Conservation (phyloP, 1,284 basidiomycete species). For the Leccinum colubrinum region DNA sequence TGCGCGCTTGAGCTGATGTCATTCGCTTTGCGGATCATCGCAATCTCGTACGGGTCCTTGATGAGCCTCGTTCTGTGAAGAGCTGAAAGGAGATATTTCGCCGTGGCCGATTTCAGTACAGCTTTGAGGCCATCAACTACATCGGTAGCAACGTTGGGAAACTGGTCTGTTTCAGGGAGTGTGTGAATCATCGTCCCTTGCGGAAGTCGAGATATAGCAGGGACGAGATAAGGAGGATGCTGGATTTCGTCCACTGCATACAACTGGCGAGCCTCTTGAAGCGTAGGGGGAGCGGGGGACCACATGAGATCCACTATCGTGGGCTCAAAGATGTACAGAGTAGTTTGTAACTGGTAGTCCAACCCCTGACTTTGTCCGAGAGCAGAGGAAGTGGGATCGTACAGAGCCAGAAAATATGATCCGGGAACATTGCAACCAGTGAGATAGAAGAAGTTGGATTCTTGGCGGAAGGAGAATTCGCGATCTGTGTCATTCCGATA, state of each 20-base stretch:
- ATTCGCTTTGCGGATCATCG: constrained; percentile 74
- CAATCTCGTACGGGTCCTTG: constrained; percentile 76
- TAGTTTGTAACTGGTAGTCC: constrained; percentile 36
- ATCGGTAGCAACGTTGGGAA: constrained; percentile 45
- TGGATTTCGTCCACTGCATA: constrained; percentile 61
- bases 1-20: constrained; percentile 85
- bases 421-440: constrained; percentile 75
- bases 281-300: constrained; percentile 79
- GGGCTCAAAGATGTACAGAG: constrained; percentile 75
- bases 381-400: constrained; percentile 35
- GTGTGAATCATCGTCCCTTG: constrained; percentile 62
- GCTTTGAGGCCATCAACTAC: constrained; percentile 23
- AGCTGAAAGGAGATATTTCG: constrained; percentile 64
- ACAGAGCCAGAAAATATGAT: constrained; percentile 66
- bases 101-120: constrained; percentile 41
- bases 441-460: constrained; percentile 89
- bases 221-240: constrained; percentile 48
- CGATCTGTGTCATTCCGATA: constrained; percentile 89
- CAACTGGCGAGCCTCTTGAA: constrained; percentile 51
- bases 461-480: constrained; percentile 75
- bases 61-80: constrained; percentile 75
- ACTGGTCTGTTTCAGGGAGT: constrained; percentile 57
- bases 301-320: constrained; percentile 78
- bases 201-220: constrained; percentile 51
- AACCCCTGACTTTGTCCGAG: background rate